Evolutionary conservation across 306 rosid species (phyloP), one percentile per base, ranked within the genome.

Genomic region (Spatholobus suberectus): DNA sequence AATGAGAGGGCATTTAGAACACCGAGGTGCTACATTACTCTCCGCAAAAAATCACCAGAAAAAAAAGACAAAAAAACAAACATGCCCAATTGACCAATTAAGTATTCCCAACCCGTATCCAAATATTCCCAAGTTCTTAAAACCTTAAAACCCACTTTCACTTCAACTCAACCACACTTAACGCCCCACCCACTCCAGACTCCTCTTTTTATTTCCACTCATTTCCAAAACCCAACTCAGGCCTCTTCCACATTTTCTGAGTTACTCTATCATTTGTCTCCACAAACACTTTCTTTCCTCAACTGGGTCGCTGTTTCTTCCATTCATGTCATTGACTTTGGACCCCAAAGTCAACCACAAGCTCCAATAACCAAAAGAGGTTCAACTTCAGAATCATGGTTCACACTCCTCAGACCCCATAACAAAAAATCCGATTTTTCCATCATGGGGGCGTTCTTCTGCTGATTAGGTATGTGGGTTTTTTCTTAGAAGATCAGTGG

Each of bases 391-490:
- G 58, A 83, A 59, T 37, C 73, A 10, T 7, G 21, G 13, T 27
- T 55, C n/a, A 14, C 44, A 47, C 1, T 80, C 55, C 34, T 4
- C 63, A 11, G 23, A 58, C 26, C 29, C 41, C 61, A 59, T 4
- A 70, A 7, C 0, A 43, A 52, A 70, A 82, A 81, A 57, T 15
- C 29, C 40, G 69, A 63, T 38, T 61, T 34, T 62, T 71, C 3
- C 70, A 23, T 51, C 37, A 52, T 75, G 66, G 74, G 32, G 6
- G 6, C 4, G 32, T 47, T 82, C 18, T 61, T 82, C 85, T 82
- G 70, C 65, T 87, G 88, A 82, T 85, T 70, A 32, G 90, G 90
- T 87, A 87, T 57, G 85, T 38, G 76, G 79, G 52, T 46, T 73
- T 62, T 63, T 62, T 15, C 43, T 15, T 7, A 15, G 10, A 59